Evolutionary conservation across 768 basidiomycete genomes (phyloP).

Genomic region (Tulasnella calospora): DNA sequence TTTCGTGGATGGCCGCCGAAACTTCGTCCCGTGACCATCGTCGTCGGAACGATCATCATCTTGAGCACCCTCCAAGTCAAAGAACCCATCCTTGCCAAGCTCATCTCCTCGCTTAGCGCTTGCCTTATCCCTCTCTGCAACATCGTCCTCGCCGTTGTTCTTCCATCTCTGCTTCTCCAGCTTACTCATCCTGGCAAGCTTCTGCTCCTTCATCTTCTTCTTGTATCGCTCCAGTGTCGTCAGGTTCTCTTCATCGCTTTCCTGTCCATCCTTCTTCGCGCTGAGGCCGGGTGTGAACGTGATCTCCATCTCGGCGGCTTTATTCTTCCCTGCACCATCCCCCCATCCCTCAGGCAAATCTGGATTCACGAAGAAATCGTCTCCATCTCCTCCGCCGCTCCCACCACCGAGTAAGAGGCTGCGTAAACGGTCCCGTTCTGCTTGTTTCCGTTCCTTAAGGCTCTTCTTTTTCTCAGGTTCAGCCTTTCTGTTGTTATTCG

Average conservation of each 20-base stretch:
- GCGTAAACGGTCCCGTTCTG: conserved; percentile 46
- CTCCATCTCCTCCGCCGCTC: conserved; percentile 38
- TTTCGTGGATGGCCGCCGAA: conserved; percentile 42
- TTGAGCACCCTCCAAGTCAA: conserved; percentile 48
- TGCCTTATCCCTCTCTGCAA: conserved; percentile 28
- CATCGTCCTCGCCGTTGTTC: conserved; percentile 33
- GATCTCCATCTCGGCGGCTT: conserved; percentile 84
- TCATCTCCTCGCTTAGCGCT: background rate
- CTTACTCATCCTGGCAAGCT: conserved; percentile 72
- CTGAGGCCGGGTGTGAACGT: conserved; percentile 87
- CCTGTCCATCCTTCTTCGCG: conserved; percentile 33
- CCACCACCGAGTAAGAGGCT: conserved; percentile 63
- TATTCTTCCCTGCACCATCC: conserved; percentile 37
- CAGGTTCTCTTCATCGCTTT: conserved; percentile 52
- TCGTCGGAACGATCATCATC: conserved; percentile 41
- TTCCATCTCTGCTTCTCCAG: conserved; percentile 39
- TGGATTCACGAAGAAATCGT: conserved; percentile 34
- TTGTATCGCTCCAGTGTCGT: conserved; percentile 88
- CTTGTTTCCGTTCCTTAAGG: background rate
- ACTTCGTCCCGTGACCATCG: conserved; percentile 31
- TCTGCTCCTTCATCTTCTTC: conserved; percentile 84
- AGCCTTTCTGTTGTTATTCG: conserved; percentile 29
- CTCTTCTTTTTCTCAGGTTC: conserved; percentile 33
- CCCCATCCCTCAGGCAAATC: conserved; percentile 84
- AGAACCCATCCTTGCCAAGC: conserved; percentile 64